Conservation (phyloP, 208 protist genomes). For the Spongospora subterranea region DNA sequence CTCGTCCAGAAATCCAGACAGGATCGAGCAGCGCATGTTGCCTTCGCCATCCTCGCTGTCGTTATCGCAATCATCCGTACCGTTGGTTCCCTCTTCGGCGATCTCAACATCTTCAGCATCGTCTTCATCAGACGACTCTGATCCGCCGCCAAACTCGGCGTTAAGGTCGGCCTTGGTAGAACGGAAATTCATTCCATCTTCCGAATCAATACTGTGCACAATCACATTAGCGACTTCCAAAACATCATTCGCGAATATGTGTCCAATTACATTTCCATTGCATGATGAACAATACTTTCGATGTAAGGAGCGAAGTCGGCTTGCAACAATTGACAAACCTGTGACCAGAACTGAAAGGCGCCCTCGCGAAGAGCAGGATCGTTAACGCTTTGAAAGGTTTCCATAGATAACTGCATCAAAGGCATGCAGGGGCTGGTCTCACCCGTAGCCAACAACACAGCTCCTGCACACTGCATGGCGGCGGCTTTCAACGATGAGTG, state of each 20-base stretch:
- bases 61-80: neutral
- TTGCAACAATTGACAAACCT: constrained; percentile 21
- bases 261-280: too few species aligned
- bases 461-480: constrained; percentile 31
- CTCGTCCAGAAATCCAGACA: constrained; percentile 35
- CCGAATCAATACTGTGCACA: too few species aligned
- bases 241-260: too few species aligned
- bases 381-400: neutral
- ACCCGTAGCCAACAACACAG: constrained; percentile 12
- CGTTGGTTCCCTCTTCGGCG: neutral
- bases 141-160: constrained; percentile 42
- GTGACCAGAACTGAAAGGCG: constrained; percentile 46
- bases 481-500: neutral
- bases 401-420: constrained; percentile 25
- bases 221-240: too few species aligned
- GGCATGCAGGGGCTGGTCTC: constrained; percentile 29
- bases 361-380: constrained; percentile 21
- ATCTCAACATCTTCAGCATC: neutral
- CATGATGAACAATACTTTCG: neutral
- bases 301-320: constrained; percentile 5
- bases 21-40: constrained; percentile 40
- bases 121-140: neutral
- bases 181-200: constrained; percentile 50
- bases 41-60: neutral
- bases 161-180: constrained; percentile 53